phyloP scores from a whole-genome alignment of 2,329 filamentous ascomycete species.

The Coniochaeta pulveracea region DNA sequence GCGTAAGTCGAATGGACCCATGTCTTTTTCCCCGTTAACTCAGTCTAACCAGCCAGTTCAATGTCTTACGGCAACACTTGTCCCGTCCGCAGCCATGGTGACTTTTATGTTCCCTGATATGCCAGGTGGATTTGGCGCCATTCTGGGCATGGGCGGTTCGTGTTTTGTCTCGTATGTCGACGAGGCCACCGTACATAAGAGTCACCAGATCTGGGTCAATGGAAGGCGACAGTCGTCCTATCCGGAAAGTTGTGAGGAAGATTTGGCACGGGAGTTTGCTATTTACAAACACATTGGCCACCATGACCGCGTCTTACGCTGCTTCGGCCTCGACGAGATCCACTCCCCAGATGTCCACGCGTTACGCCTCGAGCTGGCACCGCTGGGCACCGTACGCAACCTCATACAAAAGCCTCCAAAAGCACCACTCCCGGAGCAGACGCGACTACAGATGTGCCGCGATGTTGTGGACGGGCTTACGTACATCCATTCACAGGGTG shows the following conservation, averaged over 20 bases:
- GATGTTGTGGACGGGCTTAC: background rate
- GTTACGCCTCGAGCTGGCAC: slow-evolving; percentile 5
- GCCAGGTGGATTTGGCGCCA: background rate
- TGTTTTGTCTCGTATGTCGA: background rate
- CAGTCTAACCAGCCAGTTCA: too few relatives aligned
- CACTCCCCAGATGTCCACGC: slow-evolving; percentile 2
- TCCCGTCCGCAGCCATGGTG: background rate
- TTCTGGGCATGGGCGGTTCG: background rate
- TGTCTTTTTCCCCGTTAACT: too few relatives aligned
- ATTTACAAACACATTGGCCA: slow-evolving; percentile 5
- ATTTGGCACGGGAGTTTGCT: slow-evolving; percentile 17
- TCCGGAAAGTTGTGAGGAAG: slow-evolving; percentile 20
- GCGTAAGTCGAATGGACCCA: too few relatives aligned
- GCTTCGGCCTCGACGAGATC: slow-evolving; percentile 5
- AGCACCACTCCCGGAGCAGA: background rate
- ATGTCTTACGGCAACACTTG: too few relatives aligned
- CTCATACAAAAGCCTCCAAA: background rate
- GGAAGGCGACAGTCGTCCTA: background rate
- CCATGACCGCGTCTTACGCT: slow-evolving; percentile 2
- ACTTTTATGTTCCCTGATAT: background rate
- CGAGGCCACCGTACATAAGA: background rate
- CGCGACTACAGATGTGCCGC: slow-evolving; percentile 2
- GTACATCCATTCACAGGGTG: background rate
- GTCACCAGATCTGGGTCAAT: slow-evolving; percentile 1
- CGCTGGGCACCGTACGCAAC: slow-evolving; percentile 2